A percentile compares a stretch with the other conserved stretches of the same genome.
These are phyloP conservation scores for Castanea crenata DNA, from an alignment of 306 rosid genomes.

Conservation along the genomic window DNA sequence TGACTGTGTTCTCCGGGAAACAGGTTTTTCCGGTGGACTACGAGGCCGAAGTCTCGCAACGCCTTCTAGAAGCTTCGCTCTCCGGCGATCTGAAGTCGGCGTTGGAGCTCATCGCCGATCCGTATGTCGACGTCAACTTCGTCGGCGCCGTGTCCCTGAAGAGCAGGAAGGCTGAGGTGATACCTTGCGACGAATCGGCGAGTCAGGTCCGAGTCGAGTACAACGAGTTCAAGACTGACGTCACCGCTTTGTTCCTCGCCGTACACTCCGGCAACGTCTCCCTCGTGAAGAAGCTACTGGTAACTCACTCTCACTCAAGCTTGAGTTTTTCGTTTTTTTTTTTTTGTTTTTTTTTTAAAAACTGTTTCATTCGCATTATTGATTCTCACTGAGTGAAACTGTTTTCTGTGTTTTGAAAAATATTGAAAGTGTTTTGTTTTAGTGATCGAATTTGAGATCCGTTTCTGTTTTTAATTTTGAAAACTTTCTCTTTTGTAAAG, in stretches of 20 bases:
- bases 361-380: slow-evolving; percentile 29
- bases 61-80: slow-evolving; percentile 77
- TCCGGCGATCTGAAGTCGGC: slow-evolving; percentile 74
- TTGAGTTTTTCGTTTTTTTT: slow-evolving; percentile 8
- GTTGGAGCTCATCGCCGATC: slow-evolving; percentile 58
- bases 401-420: not conserved
- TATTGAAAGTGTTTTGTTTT: slow-evolving; percentile 5
- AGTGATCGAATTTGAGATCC: not conserved
- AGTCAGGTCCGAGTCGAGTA: slow-evolving; percentile 54
- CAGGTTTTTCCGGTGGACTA: slow-evolving; percentile 88
- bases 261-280: slow-evolving; percentile 62
- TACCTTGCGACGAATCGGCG: slow-evolving; percentile 52
- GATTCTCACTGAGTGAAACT: not conserved
- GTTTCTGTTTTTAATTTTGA: slow-evolving; percentile 9
- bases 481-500: slow-evolving; percentile 3
- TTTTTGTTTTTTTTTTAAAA: not conserved
- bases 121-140: slow-evolving; percentile 82
- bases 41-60: slow-evolving; percentile 69
- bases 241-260: slow-evolving; percentile 84
- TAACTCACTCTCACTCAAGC: slow-evolving; percentile 23
- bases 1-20: slow-evolving; percentile 78
- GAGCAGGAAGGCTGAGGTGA: slow-evolving; percentile 51
- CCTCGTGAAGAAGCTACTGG: slow-evolving; percentile 75
- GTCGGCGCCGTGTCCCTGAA: slow-evolving; percentile 65
- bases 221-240: slow-evolving; percentile 77